phyloP scores from a whole-genome alignment of 768 basidiomycete species.

The Boletus rufocinnamomeus region DNA sequence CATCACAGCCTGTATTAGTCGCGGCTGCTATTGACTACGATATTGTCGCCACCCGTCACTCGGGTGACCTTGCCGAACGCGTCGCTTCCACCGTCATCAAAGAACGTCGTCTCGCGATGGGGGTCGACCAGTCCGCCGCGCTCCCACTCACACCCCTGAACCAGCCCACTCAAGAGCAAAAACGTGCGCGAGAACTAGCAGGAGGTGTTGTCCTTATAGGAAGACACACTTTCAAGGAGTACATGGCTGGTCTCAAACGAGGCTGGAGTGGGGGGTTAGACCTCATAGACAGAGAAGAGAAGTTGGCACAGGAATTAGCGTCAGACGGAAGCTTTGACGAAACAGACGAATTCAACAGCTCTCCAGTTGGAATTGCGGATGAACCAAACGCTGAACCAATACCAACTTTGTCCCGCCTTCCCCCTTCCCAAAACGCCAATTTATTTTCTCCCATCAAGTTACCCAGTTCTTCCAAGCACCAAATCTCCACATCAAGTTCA shows the following conservation, averaged over 20 bases:
- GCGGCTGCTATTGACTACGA: slow-evolving; percentile 95
- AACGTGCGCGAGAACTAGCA: slow-evolving; percentile 60
- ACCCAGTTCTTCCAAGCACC: slow-evolving; percentile 23
- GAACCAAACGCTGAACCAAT: slow-evolving; percentile 41
- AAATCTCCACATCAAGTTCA: slow-evolving; percentile 20
- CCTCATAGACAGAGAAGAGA: slow-evolving; percentile 69
- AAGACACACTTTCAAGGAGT: slow-evolving; percentile 92
- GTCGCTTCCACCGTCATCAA: slow-evolving; percentile 72
- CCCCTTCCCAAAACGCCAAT: slow-evolving; percentile 35
- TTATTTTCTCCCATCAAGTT: slow-evolving; percentile 36
- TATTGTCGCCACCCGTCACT: slow-evolving; percentile 74
- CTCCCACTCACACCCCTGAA: slow-evolving; percentile 51
- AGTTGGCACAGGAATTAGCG: slow-evolving; percentile 64
- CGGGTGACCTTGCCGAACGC: slow-evolving; percentile 81
- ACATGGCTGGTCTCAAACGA: slow-evolving; percentile 78
- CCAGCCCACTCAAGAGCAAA: slow-evolving; percentile 52
- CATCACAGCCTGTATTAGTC: slow-evolving; percentile 80
- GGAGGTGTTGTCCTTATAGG: slow-evolving; percentile 88
- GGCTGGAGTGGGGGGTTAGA: slow-evolving; percentile 82
- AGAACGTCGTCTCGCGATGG: slow-evolving; percentile 66
- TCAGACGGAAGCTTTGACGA: slow-evolving; percentile 82
- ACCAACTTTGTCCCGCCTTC: slow-evolving; percentile 42
- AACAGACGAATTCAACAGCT: slow-evolving; percentile 38
- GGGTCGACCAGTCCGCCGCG: slow-evolving; percentile 55
- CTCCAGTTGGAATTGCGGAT: slow-evolving; percentile 26